Conservation (phyloP, 139 green algal genomes). For the Limnomonas spitsbergensis region DNA sequence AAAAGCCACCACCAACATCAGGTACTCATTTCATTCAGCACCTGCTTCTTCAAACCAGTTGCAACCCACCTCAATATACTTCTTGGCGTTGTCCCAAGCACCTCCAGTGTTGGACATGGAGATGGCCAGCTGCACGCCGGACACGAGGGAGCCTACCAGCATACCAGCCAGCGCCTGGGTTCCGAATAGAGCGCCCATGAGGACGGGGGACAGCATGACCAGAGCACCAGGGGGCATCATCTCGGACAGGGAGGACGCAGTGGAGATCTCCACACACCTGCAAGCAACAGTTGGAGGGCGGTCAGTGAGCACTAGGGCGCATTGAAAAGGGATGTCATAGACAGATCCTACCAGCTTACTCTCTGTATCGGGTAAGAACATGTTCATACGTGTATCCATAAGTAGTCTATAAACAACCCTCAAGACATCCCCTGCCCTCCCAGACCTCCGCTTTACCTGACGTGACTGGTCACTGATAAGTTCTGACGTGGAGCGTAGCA, state of each 20-base stretch:
- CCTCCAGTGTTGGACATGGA: constrained; percentile 94
- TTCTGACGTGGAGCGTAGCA: too few species aligned
- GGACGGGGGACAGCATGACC: constrained; percentile 89
- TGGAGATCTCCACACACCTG: constrained; percentile 88
- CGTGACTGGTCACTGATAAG: too few species aligned
- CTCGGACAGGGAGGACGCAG: constrained; percentile 81
- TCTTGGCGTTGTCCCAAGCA: constrained; percentile 97
- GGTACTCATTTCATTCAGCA: constrained; percentile 53
- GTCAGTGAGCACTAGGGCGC: too few species aligned
- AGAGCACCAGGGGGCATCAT: constrained; percentile 91
- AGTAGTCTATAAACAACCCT: too few species aligned
- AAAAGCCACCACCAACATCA: constrained; percentile 38
- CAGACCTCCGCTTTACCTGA: too few species aligned
- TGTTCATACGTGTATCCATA: too few species aligned
- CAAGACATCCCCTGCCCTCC: too few species aligned
- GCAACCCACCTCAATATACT: constrained; percentile 94
- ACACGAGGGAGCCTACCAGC: constrained; percentile 88
- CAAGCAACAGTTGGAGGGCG: constrained; percentile 82
- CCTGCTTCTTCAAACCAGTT: too few species aligned
- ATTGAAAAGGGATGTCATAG: too few species aligned
- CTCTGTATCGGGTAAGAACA: too few species aligned
- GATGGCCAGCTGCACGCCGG: constrained; percentile 93
- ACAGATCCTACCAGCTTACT: too few species aligned
- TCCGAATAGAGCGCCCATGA: constrained; percentile 79
- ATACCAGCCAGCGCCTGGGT: constrained; percentile 79